Conservation (phyloP, 2,329 filamentous ascomycete genomes). For the Pseudofabraea citricarpa region DNA sequence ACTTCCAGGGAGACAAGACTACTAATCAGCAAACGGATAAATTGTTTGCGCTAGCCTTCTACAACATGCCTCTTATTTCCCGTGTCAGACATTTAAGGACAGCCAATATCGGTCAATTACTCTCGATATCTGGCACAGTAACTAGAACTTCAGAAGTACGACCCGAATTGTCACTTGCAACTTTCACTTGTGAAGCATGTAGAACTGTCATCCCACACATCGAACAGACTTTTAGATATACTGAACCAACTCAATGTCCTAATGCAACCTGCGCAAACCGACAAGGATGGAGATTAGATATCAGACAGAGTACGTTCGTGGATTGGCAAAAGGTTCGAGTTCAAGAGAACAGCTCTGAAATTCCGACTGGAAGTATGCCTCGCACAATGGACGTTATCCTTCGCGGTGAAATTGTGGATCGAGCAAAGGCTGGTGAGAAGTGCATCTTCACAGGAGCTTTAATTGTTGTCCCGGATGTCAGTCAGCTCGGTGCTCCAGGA, state of each 20-base stretch:
- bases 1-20: conserved; percentile 65
- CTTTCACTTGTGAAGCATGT: conserved; percentile 88
- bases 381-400: conserved; percentile 96
- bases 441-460: conserved; percentile 96
- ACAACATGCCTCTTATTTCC: conserved; percentile 56
- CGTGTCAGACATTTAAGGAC: conserved; percentile 58
- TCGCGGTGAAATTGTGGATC: conserved; percentile 93
- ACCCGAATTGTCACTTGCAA: conserved; percentile 86
- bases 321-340: conserved; percentile 99
- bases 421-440: conserved; percentile 95
- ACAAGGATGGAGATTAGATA: conserved; percentile 92
- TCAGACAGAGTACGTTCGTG: conserved; percentile 93
- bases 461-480: conserved; percentile 96
- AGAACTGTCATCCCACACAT: conserved; percentile 81
- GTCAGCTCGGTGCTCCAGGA: conserved; percentile 87
- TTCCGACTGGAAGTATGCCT: conserved; percentile 97
- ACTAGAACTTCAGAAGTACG: conserved; percentile 96
- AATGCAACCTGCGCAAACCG: conserved; percentile 85
- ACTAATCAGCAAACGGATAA: conserved; percentile 95
- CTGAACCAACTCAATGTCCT: conserved; percentile 92
- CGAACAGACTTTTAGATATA: conserved; percentile 96
- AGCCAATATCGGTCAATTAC: conserved; percentile 82
- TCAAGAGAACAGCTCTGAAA: conserved; percentile 97
- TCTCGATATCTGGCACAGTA: conserved; percentile 95
- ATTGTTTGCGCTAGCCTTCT: conserved; percentile 75